Base-by-base conservation (phyloP, 139 green algal species). In the Chlorella sp. region DNA sequence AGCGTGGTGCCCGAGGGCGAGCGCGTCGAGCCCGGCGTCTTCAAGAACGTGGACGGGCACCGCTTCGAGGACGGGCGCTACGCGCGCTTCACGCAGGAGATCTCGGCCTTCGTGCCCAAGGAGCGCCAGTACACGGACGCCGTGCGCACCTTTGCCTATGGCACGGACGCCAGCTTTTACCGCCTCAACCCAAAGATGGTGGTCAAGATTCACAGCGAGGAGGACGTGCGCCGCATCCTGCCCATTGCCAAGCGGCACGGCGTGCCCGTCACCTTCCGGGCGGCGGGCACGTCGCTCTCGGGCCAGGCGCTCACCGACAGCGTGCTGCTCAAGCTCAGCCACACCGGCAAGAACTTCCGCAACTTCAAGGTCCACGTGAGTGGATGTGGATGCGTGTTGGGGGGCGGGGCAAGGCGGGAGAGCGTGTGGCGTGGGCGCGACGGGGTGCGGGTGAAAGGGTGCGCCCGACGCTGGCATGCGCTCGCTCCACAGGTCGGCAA, bases 101-200 rank as follows among this genome's bases (percentile, higher is more conserved):
- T 98, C 34, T 78, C 77, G 0, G 55, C 73, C 55, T 93, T 97
- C 75, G 89, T 98, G 36, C 88, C 89, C 6, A 78, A 89, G 73
- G 84, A 87, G 55, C 79, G 94, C 6, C 80, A 91, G 71, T 95
- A 87, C 76, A 92, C 88, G 0, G 94, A 98, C 79, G 86, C 92
- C 3, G 90, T 98, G 31, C 85, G 91, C 63, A 98, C 91, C 0
- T 97, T 97, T 80, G 94, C 80, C 1, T 82, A 85, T 62, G 82
- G 90, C 71, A 98, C 93, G 22, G 94, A 98, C 77, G 94, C 94
- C 3, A 88, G 70, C 60, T 98, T 98, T 83, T 98, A 98, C 77
- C 82, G 93, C 23, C 81, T 97, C 35, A 94, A 94, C 77, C 93
- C 92, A 14, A 95, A 96, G 77, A 77, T 95, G 72, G 92, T 97